Conservation (phyloP, 2,329 filamentous ascomycete species). For the Fonsecaea multimorphosa region DNA sequence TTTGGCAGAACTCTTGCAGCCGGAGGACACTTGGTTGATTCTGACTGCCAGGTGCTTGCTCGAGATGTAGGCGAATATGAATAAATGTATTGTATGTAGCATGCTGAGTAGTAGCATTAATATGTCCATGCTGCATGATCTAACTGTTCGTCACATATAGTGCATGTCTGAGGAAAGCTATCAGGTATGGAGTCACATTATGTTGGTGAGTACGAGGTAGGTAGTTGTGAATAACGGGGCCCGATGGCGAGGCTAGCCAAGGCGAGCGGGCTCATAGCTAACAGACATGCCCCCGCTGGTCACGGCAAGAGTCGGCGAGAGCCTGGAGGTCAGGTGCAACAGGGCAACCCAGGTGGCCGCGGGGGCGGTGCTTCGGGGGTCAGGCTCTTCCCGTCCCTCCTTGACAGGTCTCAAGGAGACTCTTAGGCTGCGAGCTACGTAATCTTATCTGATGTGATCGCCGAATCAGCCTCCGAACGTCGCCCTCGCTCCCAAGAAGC, state of each 20-base stretch:
- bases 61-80: too few relatives aligned
- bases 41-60: too few relatives aligned
- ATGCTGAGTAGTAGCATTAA: too few relatives aligned
- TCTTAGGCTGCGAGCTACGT: not conserved
- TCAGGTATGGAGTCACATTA: too few relatives aligned
- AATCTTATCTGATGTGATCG: conserved; percentile 22
- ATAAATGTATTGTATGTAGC: too few relatives aligned
- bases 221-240: too few relatives aligned
- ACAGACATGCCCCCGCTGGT: not conserved
- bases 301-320: not conserved
- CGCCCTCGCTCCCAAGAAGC: not conserved
- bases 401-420: too few relatives aligned
- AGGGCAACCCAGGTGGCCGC: not conserved
- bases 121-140: too few relatives aligned
- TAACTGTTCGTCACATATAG: too few relatives aligned
- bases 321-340: not conserved
- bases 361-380: not conserved
- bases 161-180: not conserved
- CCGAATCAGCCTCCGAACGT: not conserved
- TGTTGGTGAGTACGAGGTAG: too few relatives aligned
- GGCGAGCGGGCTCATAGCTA: not conserved
- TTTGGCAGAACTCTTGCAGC: not conserved
- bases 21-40: too few relatives aligned
- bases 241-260: too few relatives aligned
- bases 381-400: not conserved